A percentile compares a stretch with the other conserved stretches of the same genome.
Conservation (phyloP, 805 yeast species). For the Ogataea siamensis region DNA sequence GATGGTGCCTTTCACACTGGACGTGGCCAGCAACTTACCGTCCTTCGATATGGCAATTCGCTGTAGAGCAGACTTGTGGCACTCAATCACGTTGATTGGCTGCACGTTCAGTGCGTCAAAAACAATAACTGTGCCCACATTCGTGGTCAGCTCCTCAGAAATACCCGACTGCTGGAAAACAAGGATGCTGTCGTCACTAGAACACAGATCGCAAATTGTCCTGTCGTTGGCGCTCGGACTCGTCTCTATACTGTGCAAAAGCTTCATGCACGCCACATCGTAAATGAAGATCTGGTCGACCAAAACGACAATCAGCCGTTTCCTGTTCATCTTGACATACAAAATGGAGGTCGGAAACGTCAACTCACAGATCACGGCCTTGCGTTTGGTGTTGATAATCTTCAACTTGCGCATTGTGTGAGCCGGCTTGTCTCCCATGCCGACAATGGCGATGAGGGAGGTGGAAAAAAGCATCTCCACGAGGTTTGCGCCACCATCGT, state of each 20-base stretch:
- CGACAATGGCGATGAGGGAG: slow-evolving; percentile 80
- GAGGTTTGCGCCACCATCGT: slow-evolving; percentile 59
- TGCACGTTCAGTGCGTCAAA: slow-evolving; percentile 73
- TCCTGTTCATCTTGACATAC: slow-evolving; percentile 75
- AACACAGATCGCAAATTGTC: slow-evolving; percentile 31
- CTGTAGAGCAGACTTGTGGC: slow-evolving; percentile 78
- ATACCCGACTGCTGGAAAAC: slow-evolving; percentile 52
- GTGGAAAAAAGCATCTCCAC: slow-evolving; percentile 92
- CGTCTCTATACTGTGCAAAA: slow-evolving; percentile 68
- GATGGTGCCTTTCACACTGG: slow-evolving; percentile 87
- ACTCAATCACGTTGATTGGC: slow-evolving; percentile 79
- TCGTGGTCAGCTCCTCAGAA: slow-evolving; percentile 3
- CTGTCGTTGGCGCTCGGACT: slow-evolving; percentile 29
- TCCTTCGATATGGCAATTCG: slow-evolving; percentile 66
- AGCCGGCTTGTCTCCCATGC: slow-evolving; percentile 65
- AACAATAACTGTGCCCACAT: slow-evolving; percentile 66
- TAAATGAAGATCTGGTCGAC: slow-evolving; percentile 82
- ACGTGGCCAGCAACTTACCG: slow-evolving; percentile 82
- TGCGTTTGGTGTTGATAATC: slow-evolving; percentile 79
- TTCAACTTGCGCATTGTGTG: slow-evolving; percentile 79
- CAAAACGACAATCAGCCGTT: slow-evolving; percentile 73
- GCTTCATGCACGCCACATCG: slow-evolving; percentile 86
- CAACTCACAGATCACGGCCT: slow-evolving; percentile 76
- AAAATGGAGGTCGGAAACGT: slow-evolving; percentile 77
- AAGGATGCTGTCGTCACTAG: slow-evolving; percentile 48